Evolutionary conservation across 495 filamentous ascomycete species (phyloP), one percentile per base, ranked within the genome.

Genomic region (Annulohypoxylon maeteangense): DNA sequence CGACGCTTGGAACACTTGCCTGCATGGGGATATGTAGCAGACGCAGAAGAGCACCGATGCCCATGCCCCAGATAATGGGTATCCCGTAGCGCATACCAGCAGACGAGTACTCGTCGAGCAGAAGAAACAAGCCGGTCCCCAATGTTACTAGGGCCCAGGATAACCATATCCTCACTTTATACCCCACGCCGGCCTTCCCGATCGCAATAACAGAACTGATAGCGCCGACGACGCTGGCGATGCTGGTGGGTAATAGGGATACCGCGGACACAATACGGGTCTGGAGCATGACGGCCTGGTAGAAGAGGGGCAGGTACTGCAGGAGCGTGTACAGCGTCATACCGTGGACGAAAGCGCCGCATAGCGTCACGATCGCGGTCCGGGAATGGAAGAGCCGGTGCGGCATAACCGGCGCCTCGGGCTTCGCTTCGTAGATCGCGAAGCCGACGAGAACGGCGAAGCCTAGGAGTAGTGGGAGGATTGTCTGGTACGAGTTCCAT

Each of bases 391-490:
- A 80, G 20, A 84, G 65, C 3, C 74, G 74, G 62, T 77, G 65
- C 23, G 80, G 78, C 40, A 84, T 16, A 4, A 82, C 57, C 0
- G 81, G 78, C n/a, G 72, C 65, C 8, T 57, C 51, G 29, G 77
- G 74, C 22, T 69, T 69, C 0, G 48, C 27, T 63, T 83, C 82
- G 54, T 78, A 84, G 8, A 78, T 34, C 0, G 59, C 79, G 47
- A 84, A 83, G 7, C 65, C 62, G 18, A 74, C 74, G 1, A 84
- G 67, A 14, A 75, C 40, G 1, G 75, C 65, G 5, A 76, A 68
- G n/a, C 83, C 83, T 8, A 81, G 44, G 6, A 82, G 51, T 7
- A 84, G 56, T 0, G 81, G 78, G 11, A 80, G 58, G 25, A 85
- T 73, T 5, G 80, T 82, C 54, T 76, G 68, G 56, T 75, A 82